phyloP scores from a whole-genome alignment of 768 basidiomycete species.

The Hirschioporus abietinus region DNA sequence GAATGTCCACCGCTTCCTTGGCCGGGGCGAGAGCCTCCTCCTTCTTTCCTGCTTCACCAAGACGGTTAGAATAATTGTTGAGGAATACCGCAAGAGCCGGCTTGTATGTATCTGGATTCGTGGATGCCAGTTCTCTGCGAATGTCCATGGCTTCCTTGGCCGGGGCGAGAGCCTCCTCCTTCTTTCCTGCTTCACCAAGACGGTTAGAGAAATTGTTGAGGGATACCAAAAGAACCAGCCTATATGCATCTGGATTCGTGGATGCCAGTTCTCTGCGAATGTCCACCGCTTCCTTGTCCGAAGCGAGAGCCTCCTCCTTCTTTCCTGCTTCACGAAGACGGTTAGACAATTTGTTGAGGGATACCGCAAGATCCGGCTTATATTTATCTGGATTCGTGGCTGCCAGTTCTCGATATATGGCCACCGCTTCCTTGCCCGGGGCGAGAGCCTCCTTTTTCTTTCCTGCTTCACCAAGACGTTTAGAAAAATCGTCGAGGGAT shows the following conservation, averaged over 20 bases:
- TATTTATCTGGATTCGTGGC: not conserved
- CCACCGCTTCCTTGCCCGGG: not conserved
- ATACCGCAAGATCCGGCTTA: not conserved
- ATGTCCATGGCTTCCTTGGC: constrained; percentile 4
- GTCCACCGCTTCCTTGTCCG: not conserved
- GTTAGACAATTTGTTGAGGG: not conserved
- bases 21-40: too few species aligned
- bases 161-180: constrained; percentile 9
- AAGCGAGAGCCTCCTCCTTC: too few species aligned
- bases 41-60: too few species aligned
- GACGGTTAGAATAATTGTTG: too few species aligned
- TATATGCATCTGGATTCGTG: constrained; percentile 7
- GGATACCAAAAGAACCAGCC: constrained; percentile 1
- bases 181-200: constrained; percentile 7
- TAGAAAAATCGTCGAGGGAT: not conserved
- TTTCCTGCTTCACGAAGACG: too few species aligned
- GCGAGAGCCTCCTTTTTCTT: not conserved
- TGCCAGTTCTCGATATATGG: not conserved
- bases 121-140: not conserved
- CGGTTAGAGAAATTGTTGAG: constrained; percentile 8
- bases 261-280: not conserved
- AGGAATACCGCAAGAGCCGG: too few species aligned
- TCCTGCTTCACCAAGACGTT: not conserved
- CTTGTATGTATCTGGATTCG: too few species aligned
- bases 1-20: too few species aligned